phyloP scores from a whole-genome alignment of 805 yeast species.

The Yamadazyma phyllophila region DNA sequence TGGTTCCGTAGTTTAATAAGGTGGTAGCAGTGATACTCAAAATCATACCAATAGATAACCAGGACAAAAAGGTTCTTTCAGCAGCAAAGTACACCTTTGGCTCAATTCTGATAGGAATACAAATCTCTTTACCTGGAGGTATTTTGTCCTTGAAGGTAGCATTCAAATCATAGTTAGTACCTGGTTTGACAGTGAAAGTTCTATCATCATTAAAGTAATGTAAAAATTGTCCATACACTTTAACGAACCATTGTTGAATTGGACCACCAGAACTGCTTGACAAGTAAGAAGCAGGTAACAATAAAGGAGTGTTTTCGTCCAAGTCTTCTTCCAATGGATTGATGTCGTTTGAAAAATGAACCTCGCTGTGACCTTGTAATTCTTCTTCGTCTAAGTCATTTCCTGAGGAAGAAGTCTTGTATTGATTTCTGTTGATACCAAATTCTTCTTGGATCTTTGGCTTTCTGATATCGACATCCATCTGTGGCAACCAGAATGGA shows the following conservation, averaged over 20 bases:
- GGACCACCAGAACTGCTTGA: slow-evolving; percentile 27
- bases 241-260: slow-evolving; percentile 30
- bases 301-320: slow-evolving; percentile 43
- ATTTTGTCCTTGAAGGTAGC: slow-evolving; percentile 52
- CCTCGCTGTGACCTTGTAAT: slow-evolving; percentile 21
- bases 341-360: slow-evolving; percentile 43
- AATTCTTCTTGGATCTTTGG: slow-evolving; percentile 62
- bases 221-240: slow-evolving; percentile 35
- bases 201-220: slow-evolving; percentile 45
- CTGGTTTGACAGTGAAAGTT: slow-evolving; percentile 43
- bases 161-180: slow-evolving; percentile 45
- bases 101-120: slow-evolving; percentile 94
- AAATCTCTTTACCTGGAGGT: slow-evolving; percentile 85
- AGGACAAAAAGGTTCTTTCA: slow-evolving; percentile 89
- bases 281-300: slow-evolving; percentile 36
- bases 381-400: slow-evolving; percentile 72
- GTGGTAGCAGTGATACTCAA: slow-evolving; percentile 88
- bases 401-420: slow-evolving; percentile 44
- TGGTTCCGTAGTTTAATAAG: slow-evolving; percentile 78
- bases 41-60: slow-evolving; percentile 89
- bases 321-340: slow-evolving; percentile 52
- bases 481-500: slow-evolving; percentile 98
- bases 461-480: slow-evolving; percentile 92
- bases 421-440: slow-evolving; percentile 55
- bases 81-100: slow-evolving; percentile 99